Conservation (phyloP, 257 asterid genomes). For the Solanum lignicaule region DNA sequence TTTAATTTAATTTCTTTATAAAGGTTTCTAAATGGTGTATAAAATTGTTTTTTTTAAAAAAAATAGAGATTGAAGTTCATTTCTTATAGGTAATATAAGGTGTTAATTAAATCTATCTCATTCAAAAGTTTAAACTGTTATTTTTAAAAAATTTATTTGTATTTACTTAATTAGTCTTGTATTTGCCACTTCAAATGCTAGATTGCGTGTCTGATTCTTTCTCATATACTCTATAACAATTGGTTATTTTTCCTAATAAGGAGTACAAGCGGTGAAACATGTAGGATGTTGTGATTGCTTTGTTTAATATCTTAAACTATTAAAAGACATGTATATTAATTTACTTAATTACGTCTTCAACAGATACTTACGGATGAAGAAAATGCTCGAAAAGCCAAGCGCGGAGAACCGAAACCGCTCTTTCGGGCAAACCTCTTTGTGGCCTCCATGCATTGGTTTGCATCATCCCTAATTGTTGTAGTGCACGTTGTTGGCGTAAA, state of each 20-base stretch:
- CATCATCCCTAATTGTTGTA: slow-evolving; percentile 53
- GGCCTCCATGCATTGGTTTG: slow-evolving; percentile 45
- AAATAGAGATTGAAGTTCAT: too few species aligned
- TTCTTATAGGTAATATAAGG: too few species aligned
- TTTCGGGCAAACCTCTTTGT: slow-evolving; percentile 39
- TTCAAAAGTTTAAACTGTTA: background rate
- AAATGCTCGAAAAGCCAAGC: slow-evolving; percentile 56
- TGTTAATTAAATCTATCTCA: background rate
- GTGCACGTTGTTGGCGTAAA: slow-evolving; percentile 37
- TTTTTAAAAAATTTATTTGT: background rate
- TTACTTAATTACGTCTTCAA: background rate
- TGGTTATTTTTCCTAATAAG: too few species aligned
- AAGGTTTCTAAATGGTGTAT: too few species aligned
- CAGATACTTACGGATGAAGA: slow-evolving; percentile 32
- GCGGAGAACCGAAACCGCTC: slow-evolving; percentile 44
- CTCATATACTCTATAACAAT: too few species aligned
- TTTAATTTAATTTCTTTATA: too few species aligned
- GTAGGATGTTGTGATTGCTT: background rate
- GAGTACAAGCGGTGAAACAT: too few species aligned
- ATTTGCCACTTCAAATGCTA: background rate
- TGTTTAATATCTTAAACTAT: background rate
- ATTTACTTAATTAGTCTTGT: background rate
- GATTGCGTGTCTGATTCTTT: background rate
- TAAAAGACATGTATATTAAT: background rate
- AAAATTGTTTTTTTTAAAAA: too few species aligned